Conservation (phyloP, 2,329 filamentous ascomycete species). For the Scedosporium apiospermum region DNA sequence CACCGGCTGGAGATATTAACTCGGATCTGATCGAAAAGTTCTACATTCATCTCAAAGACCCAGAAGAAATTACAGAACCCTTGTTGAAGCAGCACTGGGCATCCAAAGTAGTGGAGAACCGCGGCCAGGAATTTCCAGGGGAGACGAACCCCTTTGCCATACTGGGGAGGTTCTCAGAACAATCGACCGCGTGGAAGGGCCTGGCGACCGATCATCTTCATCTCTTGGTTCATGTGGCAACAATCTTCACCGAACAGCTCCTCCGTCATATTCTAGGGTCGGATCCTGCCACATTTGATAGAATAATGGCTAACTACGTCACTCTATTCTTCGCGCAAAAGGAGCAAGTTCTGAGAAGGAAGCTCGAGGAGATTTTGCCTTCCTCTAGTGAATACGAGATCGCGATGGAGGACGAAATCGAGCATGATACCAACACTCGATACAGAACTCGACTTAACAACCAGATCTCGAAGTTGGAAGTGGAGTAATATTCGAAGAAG, state of each 20-base stretch:
- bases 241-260: neutral
- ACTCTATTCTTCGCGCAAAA: neutral
- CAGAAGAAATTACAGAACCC: neutral
- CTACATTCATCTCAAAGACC: neutral
- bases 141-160: neutral
- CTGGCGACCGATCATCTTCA: neutral
- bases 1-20: neutral
- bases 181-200: neutral
- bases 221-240: neutral
- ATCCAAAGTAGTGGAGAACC: neutral
- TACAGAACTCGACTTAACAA: neutral
- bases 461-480: neutral
- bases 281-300: neutral
- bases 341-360: neutral
- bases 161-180: neutral
- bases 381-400: neutral
- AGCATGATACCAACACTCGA: neutral
- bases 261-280: neutral
- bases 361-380: neutral
- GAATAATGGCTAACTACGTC: neutral
- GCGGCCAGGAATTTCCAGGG: neutral
- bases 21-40: neutral
- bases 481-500: too few relatives aligned
- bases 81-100: neutral
- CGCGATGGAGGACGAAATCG: neutral